Evolutionary conservation across 768 basidiomycete species (phyloP).

Genomic region (Termitomyces sp.): DNA sequence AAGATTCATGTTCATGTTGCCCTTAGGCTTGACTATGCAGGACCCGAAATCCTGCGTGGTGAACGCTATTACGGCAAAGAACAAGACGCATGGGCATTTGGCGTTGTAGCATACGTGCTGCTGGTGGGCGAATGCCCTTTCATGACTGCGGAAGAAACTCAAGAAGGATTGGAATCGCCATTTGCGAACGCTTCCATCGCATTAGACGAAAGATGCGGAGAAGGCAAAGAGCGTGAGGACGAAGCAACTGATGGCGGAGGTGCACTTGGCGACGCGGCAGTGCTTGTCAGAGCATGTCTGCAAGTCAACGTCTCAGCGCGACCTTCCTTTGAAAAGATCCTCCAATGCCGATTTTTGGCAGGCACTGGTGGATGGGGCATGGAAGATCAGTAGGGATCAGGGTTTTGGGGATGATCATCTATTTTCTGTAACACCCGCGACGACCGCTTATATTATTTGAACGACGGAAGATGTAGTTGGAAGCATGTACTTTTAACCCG

Average conservation of each 20-base stretch:
- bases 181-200: constrained; percentile 73
- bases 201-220: constrained; percentile 75
- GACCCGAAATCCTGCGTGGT: constrained; percentile 92
- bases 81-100: constrained; percentile 98
- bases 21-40: constrained; percentile 83
- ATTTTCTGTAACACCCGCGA: constrained; percentile 6
- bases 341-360: constrained; percentile 74
- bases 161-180: constrained; percentile 73
- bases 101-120: constrained; percentile 94
- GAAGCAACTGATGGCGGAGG: constrained; percentile 82
- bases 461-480: constrained; percentile 2
- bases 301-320: constrained; percentile 72
- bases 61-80: constrained; percentile 94
- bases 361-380: constrained; percentile 73
- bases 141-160: constrained; percentile 85
- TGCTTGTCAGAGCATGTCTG: constrained; percentile 79
- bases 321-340: constrained; percentile 81
- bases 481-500: constrained; percentile 6
- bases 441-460: not conserved
- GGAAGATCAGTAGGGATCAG: constrained; percentile 18
- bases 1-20: constrained; percentile 7
- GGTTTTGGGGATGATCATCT: constrained; percentile 8
- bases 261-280: constrained; percentile 76
- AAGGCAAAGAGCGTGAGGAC: constrained; percentile 67
- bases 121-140: constrained; percentile 91